phyloP scores from a whole-genome alignment of 2,329 filamentous ascomycete species.

The Aspergillus amoenus region DNA sequence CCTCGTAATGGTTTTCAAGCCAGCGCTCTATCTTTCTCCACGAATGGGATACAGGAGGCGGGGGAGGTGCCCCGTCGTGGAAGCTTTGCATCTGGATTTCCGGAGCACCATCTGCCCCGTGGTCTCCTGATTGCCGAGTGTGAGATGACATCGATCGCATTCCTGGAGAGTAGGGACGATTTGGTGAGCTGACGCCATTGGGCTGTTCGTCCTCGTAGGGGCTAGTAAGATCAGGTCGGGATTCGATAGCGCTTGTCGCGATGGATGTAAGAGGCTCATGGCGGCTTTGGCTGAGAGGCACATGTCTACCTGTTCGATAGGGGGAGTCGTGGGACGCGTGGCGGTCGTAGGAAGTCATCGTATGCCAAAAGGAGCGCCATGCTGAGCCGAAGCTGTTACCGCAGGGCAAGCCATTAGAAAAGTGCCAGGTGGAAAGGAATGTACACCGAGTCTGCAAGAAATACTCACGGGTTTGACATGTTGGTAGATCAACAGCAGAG shows the following conservation, averaged over 20 bases:
- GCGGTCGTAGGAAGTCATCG: conserved; percentile 76
- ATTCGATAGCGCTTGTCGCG: conserved; percentile 81
- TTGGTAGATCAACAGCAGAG: conserved; percentile 9
- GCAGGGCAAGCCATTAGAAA: conserved; percentile 1
- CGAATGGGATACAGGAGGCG: conserved; percentile 82
- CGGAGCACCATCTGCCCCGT: conserved; percentile 65
- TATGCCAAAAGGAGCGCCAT: conserved; percentile 93
- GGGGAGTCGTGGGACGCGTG: conserved; percentile 91
- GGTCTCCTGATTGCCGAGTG: conserved; percentile 58
- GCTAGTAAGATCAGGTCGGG: conserved; percentile 76
- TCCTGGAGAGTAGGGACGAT: conserved; percentile 83
- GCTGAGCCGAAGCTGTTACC: conserved; percentile 62
- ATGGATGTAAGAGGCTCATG: conserved; percentile 82
- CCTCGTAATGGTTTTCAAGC: conserved; percentile 92
- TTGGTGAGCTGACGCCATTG: conserved; percentile 55
- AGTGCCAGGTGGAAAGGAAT: neutral
- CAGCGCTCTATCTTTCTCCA: conserved; percentile 94
- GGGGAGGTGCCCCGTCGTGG: conserved; percentile 82
- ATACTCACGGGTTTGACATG: conserved; percentile 25
- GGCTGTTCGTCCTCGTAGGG: conserved; percentile 74
- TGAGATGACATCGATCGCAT: conserved; percentile 75
- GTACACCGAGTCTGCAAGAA: neutral
- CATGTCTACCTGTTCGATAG: conserved; percentile 85
- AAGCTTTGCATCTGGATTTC: conserved; percentile 98
- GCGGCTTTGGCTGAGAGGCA: conserved; percentile 79